phyloP scores from a whole-genome alignment of 345 rosid species.

The Hibiscus tridactylites region DNA sequence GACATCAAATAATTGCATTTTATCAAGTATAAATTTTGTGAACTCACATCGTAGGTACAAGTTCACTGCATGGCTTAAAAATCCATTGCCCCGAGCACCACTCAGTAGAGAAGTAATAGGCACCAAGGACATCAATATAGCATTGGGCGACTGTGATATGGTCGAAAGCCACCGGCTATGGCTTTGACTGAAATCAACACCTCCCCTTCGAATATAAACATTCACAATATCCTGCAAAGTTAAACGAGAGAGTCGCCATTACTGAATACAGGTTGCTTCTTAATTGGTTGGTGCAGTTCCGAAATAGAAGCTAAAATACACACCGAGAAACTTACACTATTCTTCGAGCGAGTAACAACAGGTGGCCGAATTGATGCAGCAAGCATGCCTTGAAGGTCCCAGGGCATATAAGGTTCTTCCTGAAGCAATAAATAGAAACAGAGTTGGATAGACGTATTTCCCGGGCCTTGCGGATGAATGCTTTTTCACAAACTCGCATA shows the following conservation, averaged over 20 bases:
- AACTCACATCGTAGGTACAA: too few species aligned
- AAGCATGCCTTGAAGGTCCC: constrained; percentile 34
- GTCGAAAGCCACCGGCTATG: constrained; percentile 10
- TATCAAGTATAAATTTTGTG: too few species aligned
- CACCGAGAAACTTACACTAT: constrained; percentile 40
- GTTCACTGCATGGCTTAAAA: constrained; percentile 57
- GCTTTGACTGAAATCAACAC: too few species aligned
- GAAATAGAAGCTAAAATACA: not conserved
- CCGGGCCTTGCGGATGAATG: not conserved
- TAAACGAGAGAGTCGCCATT: not conserved
- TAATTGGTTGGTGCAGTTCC: too few species aligned
- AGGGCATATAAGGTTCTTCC: constrained; percentile 35
- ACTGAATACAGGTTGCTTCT: too few species aligned
- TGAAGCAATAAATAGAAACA: constrained; percentile 20
- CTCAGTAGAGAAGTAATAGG: constrained; percentile 80
- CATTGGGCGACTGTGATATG: too few species aligned
- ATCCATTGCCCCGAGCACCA: constrained; percentile 82
- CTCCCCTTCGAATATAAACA: too few species aligned
- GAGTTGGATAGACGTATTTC: not conserved
- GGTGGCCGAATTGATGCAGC: constrained; percentile 34
- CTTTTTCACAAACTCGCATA: not conserved
- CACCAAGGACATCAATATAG: constrained; percentile 50
- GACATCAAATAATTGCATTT: too few species aligned
- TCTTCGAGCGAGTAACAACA: constrained; percentile 41
- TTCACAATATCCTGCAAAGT: not conserved